Base-by-base conservation (phyloP, 768 basidiomycete genomes). In the Pleurotus ostreatus region DNA sequence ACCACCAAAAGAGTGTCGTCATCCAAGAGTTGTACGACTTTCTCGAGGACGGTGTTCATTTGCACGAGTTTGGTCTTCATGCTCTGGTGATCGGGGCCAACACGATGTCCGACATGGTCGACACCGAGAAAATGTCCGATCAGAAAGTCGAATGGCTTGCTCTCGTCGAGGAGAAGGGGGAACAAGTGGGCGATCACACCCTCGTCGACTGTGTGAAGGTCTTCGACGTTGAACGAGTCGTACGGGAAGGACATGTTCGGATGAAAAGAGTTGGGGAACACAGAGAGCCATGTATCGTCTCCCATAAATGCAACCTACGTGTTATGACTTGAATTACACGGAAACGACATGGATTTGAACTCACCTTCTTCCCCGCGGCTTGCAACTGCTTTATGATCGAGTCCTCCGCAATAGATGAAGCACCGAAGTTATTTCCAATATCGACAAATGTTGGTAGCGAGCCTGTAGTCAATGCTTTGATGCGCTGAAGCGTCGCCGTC, bases 191-290 rank as follows among this genome's bases (percentile, higher is more conserved):
- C 64, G 38, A 90, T 87, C 55, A 98, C 94, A 6, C 96, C 96
- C 51, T 88, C 77, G 64, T 99, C 97, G 46, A 98, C 97, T 0
- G 92, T 88, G 65, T 99, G 94, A 2, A 99, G 78, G 67, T 98
- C 97, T 69, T 98, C 97, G 57, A 99, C 97, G 69, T 98, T 94
- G 79, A 99, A 98, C 0, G 94, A 97, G 70, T 97, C 95, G 66
- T 85, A 98, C 0, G 95, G 88, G 65, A 84, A 88, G 1, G 88
- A 78, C 77, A 89, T 84, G 63, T 90, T 85, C 12, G 74, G 68
- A 25, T 80, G 75, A 61, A 98, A 94, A 4, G 83, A 73, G 52
- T 80, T 73, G 0, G 95, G 92, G 65, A 94, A 99, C 11, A 95
- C 81, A 1, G 86, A 81, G 70, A 89, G 82, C 97, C 97, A 99